These are phyloP conservation scores for Calonectria henricotiae DNA, from an alignment of 2,329 filamentous ascomycete species.

Conservation along the genomic window DNA sequence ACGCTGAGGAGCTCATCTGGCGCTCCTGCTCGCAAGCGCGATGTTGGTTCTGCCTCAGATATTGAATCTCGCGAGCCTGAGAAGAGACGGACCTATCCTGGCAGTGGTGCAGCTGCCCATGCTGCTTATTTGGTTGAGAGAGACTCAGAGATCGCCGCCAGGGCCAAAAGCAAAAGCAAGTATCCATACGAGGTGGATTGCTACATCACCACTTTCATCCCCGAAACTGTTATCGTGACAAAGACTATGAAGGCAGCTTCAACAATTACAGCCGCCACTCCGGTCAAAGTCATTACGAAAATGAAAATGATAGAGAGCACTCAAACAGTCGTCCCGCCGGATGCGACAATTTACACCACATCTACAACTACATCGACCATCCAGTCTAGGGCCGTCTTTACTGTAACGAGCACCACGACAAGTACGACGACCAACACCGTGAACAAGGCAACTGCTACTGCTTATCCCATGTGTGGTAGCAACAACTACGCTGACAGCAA, in stretches of 20 bases:
- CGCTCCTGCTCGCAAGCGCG: background rate
- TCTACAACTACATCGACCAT: slow-evolving; percentile 5
- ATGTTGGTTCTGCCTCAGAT: background rate
- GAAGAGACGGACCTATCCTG: background rate
- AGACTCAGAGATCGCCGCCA: background rate
- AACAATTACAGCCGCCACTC: background rate
- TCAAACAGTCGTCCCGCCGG: background rate
- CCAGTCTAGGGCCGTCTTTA: background rate
- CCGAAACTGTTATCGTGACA: background rate
- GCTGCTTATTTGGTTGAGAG: background rate
- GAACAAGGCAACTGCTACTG: background rate
- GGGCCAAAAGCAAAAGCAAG: background rate
- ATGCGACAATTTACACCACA: slow-evolving; percentile 13
- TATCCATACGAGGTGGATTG: slow-evolving; percentile 11
- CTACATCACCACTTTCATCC: background rate
- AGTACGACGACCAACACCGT: background rate
- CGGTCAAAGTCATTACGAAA: background rate
- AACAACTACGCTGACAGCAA: slow-evolving; percentile 12
- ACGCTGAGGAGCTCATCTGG: background rate
- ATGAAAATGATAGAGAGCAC: background rate
- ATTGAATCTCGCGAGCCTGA: background rate
- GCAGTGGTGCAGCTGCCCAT: background rate
- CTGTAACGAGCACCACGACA: background rate
- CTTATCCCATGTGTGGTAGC: slow-evolving; percentile 2
- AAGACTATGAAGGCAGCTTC: background rate